Percentiles rank a stretch among this genome's conserved stretches.
Conservation (phyloP, 1,139 yeast genomes). For the Lipomyces yarrowii region DNA sequence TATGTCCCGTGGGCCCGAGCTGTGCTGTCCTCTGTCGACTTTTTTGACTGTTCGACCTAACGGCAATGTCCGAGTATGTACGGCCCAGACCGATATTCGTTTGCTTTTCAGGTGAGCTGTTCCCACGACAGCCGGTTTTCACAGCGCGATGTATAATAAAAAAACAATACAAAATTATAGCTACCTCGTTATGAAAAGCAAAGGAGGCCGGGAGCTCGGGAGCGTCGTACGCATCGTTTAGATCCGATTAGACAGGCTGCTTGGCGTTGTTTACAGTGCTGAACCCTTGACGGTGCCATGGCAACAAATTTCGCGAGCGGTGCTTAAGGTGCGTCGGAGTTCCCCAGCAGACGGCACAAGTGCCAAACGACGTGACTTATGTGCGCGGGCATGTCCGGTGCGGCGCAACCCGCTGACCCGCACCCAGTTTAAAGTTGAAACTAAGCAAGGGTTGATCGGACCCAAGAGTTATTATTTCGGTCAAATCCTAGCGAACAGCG, state of each 20-base stretch:
- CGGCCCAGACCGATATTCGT: not conserved
- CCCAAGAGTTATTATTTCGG: no score
- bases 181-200: not conserved
- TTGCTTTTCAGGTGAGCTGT: not conserved
- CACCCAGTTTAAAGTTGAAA: not conserved
- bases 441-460: no score
- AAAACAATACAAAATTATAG: not conserved
- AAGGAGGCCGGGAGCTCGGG: not conserved
- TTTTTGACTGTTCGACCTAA: no score
- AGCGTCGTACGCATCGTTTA: not conserved
- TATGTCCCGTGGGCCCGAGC: not conserved
- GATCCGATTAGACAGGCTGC: not conserved
- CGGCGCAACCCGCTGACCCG: not conserved
- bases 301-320: not conserved
- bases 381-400: not conserved
- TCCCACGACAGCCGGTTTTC: not conserved
- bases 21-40: no score
- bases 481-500: not conserved
- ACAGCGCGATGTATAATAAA: not conserved
- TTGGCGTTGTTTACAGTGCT: not conserved
- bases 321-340: not conserved
- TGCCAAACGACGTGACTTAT: not conserved
- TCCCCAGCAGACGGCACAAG: not conserved
- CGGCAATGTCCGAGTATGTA: not conserved
- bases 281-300: not conserved